Conservation (phyloP, 306 rosid genomes). For the Vicia sativa region DNA sequence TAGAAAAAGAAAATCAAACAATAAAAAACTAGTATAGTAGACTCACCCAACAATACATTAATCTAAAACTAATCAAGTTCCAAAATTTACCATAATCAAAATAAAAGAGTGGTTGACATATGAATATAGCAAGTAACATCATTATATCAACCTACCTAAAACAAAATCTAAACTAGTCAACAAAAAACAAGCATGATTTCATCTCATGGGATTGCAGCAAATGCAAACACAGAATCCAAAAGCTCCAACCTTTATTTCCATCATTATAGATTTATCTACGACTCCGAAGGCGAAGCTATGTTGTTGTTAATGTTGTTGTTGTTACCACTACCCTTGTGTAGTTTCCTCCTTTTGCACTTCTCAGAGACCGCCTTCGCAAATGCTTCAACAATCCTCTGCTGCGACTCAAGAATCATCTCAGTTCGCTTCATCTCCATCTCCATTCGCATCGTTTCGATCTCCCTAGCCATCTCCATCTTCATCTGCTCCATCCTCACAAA, state of each 20-base stretch:
- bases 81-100: slow-evolving; percentile 7
- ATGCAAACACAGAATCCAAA: neutral
- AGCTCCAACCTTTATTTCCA: slow-evolving; percentile 3
- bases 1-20: slow-evolving; percentile 7
- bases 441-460: slow-evolving; percentile 88
- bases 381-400: slow-evolving; percentile 87
- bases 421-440: slow-evolving; percentile 98
- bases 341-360: slow-evolving; percentile 58
- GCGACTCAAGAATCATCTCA: slow-evolving; percentile 90
- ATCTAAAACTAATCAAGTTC: slow-evolving; percentile 26
- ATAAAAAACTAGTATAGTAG: neutral
- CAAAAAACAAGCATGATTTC: neutral
- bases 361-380: slow-evolving; percentile 82
- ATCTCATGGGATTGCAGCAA: neutral
- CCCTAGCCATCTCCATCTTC: slow-evolving; percentile 99
- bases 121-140: slow-evolving; percentile 11
- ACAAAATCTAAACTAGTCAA: neutral
- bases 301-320: slow-evolving; percentile 10
- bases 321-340: slow-evolving; percentile 42
- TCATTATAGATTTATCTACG: slow-evolving; percentile 32
- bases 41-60: slow-evolving; percentile 22
- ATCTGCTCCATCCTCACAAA: slow-evolving; percentile 92
- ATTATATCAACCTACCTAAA: slow-evolving; percentile 22
- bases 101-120: neutral
- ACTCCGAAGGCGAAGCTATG: slow-evolving; percentile 58